These are phyloP conservation scores for Wallacemonas sp. DNA, from an alignment of 208 protist genomes.

Conservation along the genomic window DNA sequence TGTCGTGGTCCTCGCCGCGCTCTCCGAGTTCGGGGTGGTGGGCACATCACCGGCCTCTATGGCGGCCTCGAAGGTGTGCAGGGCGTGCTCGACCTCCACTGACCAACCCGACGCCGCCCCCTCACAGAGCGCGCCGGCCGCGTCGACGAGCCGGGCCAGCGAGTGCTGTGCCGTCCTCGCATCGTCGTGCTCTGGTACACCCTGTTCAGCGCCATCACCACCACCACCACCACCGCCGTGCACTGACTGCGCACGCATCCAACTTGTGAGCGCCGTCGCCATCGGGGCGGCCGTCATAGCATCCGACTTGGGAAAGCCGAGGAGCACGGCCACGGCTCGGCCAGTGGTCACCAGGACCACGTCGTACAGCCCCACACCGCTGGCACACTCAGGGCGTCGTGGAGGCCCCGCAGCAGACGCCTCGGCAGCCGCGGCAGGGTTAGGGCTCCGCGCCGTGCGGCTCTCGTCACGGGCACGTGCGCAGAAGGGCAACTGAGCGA, in stretches of 20 bases:
- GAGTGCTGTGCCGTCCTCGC: too few species aligned
- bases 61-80: neutral
- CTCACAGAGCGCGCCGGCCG: neutral
- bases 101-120: neutral
- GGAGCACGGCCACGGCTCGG: slow-evolving; percentile 40
- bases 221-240: too few species aligned
- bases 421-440: too few species aligned
- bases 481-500: slow-evolving; percentile 27
- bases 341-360: slow-evolving; percentile 55
- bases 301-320: slow-evolving; percentile 36
- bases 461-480: neutral
- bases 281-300: neutral
- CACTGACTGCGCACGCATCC: neutral
- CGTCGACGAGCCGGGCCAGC: too few species aligned
- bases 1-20: too few species aligned
- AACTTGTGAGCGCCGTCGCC: neutral
- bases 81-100: neutral
- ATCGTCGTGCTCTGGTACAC: too few species aligned
- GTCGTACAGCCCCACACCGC: slow-evolving; percentile 12
- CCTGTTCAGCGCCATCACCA: too few species aligned
- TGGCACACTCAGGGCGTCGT: neutral
- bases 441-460: too few species aligned
- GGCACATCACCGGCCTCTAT: neutral
- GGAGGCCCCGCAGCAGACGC: too few species aligned
- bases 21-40: too few species aligned